These are phyloP conservation scores for Fraxinus quadrangulata DNA, from an alignment of 257 asterid species.

Conservation along the genomic window DNA sequence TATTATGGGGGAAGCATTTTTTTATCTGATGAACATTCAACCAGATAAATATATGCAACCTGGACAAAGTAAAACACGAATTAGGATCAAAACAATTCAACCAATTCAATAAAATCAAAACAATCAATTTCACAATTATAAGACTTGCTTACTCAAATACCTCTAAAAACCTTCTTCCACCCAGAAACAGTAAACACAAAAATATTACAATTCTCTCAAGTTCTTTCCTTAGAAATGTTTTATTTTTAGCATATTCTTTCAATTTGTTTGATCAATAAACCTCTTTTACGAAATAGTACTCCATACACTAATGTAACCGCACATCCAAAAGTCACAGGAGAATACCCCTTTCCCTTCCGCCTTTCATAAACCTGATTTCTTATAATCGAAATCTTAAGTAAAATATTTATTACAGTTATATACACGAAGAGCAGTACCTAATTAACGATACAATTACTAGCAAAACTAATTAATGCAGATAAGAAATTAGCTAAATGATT, in stretches of 20 bases:
- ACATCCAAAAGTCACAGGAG: background rate
- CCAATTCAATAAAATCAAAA: conserved; percentile 2
- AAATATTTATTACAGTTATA: background rate
- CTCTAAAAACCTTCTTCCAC: background rate
- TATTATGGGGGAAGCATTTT: background rate
- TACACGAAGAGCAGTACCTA: background rate
- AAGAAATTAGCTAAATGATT: background rate
- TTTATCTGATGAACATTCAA: conserved; percentile 12
- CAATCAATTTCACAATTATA: conserved; percentile 6
- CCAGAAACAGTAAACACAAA: background rate
- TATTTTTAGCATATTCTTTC: background rate
- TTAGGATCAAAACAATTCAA: background rate
- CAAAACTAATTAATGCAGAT: background rate
- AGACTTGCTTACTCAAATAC: background rate
- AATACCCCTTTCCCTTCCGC: background rate
- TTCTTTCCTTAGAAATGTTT: background rate
- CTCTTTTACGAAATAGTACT: background rate
- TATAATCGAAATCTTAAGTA: background rate
- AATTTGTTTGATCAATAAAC: background rate
- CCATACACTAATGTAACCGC: background rate
- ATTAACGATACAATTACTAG: background rate
- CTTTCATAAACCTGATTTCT: conserved; percentile 1
- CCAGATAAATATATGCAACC: conserved; percentile 28
- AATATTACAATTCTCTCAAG: background rate
- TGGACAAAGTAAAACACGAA: conserved; percentile 19